Evolutionary conservation across 2,329 filamentous ascomycete genomes (phyloP).

Genomic region (Verticillium nonalfalfae): DNA sequence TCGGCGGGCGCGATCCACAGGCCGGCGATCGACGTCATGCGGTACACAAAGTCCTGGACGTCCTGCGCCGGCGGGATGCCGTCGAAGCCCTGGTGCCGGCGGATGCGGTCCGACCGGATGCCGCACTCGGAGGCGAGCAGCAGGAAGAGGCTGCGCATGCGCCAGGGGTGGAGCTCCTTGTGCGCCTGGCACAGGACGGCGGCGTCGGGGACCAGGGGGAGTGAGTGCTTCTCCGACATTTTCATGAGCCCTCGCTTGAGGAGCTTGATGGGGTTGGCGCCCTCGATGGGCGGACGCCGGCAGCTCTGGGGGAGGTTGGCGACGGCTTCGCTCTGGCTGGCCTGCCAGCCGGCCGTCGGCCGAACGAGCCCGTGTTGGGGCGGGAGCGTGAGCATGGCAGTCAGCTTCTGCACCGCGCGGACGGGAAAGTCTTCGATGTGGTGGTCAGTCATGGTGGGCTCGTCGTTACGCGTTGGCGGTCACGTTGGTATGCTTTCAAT

Average conservation of each 20-base stretch:
- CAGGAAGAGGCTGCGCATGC: constrained; percentile 37
- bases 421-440: constrained; percentile 13
- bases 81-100: constrained; percentile 7
- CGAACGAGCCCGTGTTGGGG: constrained; percentile 18
- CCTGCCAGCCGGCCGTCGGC: constrained; percentile 28
- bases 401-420: constrained; percentile 23
- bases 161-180: constrained; percentile 28
- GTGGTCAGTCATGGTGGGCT: constrained; percentile 1
- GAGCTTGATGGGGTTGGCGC: constrained; percentile 17
- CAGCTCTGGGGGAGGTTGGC: constrained; percentile 16
- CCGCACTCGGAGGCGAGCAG: constrained; percentile 35
- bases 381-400: constrained; percentile 28
- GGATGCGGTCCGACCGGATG: constrained; percentile 19
- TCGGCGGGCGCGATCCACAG: constrained; percentile 30
- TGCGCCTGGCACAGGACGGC: constrained; percentile 36
- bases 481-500: too few species aligned
- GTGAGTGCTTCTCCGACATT: constrained; percentile 19
- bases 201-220: constrained; percentile 16
- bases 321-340: constrained; percentile 21
- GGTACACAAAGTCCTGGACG: constrained; percentile 19
- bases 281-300: constrained; percentile 16
- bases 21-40: constrained; percentile 23
- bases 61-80: constrained; percentile 2
- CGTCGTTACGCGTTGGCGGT: neutral
- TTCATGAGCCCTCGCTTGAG: constrained; percentile 24